phyloP scores from a whole-genome alignment of 75 land plant species.

The Larix kaempferi region DNA sequence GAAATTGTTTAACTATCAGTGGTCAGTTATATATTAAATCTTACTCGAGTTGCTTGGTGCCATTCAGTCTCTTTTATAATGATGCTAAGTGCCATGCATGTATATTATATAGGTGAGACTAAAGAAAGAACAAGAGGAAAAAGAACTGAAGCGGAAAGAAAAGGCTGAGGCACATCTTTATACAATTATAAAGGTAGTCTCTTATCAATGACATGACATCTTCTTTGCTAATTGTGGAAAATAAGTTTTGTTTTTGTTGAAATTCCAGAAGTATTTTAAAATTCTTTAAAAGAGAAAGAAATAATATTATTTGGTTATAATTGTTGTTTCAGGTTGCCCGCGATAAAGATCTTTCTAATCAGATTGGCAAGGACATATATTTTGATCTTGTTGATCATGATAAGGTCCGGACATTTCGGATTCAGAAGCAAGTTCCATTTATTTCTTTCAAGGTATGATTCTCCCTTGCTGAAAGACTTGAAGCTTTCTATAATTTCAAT shows the following conservation, averaged over 20 bases:
- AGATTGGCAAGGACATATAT: constrained; percentile 85
- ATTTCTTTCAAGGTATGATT: constrained; percentile 65
- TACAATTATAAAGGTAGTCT: constrained; percentile 69
- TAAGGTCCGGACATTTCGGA: constrained; percentile 73
- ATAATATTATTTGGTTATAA: neutral
- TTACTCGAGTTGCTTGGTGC: neutral
- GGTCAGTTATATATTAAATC: no score
- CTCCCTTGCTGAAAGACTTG: no score
- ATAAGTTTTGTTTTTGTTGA: neutral
- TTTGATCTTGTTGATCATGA: constrained; percentile 98
- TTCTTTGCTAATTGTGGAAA: constrained; percentile 2
- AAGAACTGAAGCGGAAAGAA: constrained; percentile 68
- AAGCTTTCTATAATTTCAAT: no score
- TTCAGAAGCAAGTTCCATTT: constrained; percentile 72
- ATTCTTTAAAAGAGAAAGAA: neutral
- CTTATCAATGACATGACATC: neutral
- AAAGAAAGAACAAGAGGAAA: constrained; percentile 86
- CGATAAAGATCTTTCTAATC: constrained; percentile 69
- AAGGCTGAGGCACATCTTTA: constrained; percentile 87
- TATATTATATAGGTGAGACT: constrained; percentile 50
- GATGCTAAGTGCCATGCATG: neutral
- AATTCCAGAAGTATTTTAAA: neutral
- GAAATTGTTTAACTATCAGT: no score
- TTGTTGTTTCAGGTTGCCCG: constrained; percentile 47
- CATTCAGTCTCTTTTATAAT: neutral